Percentiles rank a stretch among this genome's conserved stretches.
Conservation (phyloP, 225 moss, liverwort and hornwort species). For the Bryoerythrophyllum caledonicum region DNA sequence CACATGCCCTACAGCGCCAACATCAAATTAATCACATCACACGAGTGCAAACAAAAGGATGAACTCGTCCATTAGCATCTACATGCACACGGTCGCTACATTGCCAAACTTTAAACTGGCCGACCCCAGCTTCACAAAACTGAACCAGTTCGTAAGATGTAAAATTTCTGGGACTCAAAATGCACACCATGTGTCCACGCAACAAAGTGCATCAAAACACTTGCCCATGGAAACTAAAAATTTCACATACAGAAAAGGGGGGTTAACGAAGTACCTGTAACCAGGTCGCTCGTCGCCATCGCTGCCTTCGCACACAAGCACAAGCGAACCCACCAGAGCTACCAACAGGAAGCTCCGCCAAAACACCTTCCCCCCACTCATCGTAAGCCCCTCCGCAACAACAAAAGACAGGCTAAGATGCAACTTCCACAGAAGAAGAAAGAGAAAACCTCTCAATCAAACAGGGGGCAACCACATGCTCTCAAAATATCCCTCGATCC, state of each 20-base stretch:
- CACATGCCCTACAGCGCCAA: conserved; percentile 41
- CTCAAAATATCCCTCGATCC: neutral
- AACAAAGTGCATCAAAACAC: neutral
- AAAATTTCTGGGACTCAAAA: neutral
- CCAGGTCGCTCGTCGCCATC: conserved; percentile 20
- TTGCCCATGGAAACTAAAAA: neutral
- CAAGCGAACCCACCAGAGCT: neutral
- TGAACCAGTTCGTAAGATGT: neutral
- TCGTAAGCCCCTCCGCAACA: neutral
- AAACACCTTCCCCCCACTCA: conserved; percentile 14
- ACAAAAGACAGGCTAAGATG: neutral
- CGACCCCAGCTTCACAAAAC: neutral
- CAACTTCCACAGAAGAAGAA: neutral
- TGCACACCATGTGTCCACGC: neutral
- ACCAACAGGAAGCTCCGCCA: neutral
- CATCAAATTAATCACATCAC: neutral
- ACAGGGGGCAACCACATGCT: neutral
- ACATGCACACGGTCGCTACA: conserved; percentile 3
- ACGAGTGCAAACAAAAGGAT: neutral
- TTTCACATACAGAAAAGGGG: neutral
- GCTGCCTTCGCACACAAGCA: neutral
- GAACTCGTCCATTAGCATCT: neutral
- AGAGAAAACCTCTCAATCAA: conserved; percentile 1
- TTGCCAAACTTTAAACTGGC: neutral
- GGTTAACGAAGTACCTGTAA: conserved; percentile 7